phyloP scores from a whole-genome alignment of 331 rosid genomes.

The Prunus yedoensis region DNA sequence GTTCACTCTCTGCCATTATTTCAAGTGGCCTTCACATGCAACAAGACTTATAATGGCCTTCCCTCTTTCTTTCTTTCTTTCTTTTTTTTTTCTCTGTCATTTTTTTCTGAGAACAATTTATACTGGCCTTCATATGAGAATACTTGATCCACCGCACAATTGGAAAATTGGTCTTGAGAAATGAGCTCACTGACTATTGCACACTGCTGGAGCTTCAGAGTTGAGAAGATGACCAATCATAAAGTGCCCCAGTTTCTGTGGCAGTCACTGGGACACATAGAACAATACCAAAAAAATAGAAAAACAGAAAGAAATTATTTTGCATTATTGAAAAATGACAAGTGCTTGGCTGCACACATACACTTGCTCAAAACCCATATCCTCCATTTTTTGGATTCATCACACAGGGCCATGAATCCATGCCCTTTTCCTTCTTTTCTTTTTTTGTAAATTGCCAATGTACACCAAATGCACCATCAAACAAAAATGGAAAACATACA shows the following conservation, averaged over 20 bases:
- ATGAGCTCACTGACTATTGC: background rate
- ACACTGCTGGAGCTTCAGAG: slow-evolving; percentile 2
- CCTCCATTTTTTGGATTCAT: slow-evolving; percentile 2
- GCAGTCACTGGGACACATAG: slow-evolving; percentile 3
- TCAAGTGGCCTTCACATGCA: background rate
- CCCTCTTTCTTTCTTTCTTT: no score
- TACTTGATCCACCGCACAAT: background rate
- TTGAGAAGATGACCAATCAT: slow-evolving; percentile 10
- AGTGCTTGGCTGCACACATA: slow-evolving; percentile 13
- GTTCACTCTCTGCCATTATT: background rate
- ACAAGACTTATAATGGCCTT: no score
- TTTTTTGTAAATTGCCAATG: background rate
- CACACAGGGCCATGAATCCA: no score
- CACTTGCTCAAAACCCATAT: slow-evolving; percentile 12
- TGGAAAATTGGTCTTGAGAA: background rate
- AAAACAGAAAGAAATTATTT: background rate
- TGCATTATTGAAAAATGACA: slow-evolving; percentile 25
- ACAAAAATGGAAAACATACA: slow-evolving; percentile 4
- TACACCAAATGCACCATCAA: background rate
- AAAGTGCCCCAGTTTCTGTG: slow-evolving; percentile 14
- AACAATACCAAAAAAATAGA: background rate
- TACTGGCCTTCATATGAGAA: background rate
- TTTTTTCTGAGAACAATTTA: background rate
- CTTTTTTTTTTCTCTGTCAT: background rate
- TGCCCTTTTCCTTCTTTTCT: background rate